Evolutionary conservation across 305 asterid genomes (phyloP).

Genomic region (Solanum aculeatissimum): DNA sequence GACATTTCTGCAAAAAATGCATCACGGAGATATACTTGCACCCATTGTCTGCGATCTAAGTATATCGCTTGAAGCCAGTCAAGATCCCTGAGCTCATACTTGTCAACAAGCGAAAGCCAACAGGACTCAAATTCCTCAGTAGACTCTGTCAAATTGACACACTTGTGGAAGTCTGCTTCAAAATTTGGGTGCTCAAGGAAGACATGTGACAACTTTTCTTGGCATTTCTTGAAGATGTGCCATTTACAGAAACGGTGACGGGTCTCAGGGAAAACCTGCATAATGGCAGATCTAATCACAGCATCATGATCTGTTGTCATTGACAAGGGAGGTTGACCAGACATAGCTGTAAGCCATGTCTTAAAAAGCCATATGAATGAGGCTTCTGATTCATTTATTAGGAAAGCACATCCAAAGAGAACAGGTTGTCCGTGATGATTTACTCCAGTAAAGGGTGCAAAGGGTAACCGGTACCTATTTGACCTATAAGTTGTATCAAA

Average conservation of each 20-base stretch:
- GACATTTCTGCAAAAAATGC: constrained; percentile 80
- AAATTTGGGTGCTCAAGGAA: constrained; percentile 44
- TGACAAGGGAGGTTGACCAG: constrained; percentile 51
- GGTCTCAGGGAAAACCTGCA: constrained; percentile 54
- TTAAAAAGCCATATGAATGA: constrained; percentile 73
- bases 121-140: constrained; percentile 75
- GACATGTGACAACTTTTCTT: constrained; percentile 49
- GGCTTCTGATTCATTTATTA: constrained; percentile 58
- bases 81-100: constrained; percentile 46
- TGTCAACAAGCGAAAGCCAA: constrained; percentile 50
- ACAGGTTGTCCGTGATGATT: constrained; percentile 86
- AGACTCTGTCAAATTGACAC: constrained; percentile 59
- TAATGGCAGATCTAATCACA: constrained; percentile 61
- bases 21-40: constrained; percentile 64
- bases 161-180: constrained; percentile 55
- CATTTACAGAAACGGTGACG: constrained; percentile 82
- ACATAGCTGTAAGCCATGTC: constrained; percentile 64
- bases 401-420: constrained; percentile 78
- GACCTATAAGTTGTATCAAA: constrained; percentile 64
- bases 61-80: constrained; percentile 79
- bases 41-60: constrained; percentile 70
- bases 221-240: constrained; percentile 72
- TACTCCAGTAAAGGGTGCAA: constrained; percentile 72
- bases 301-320: constrained; percentile 72
- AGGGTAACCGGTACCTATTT: constrained; percentile 53